phyloP scores from a whole-genome alignment of 331 rosid species.

The Prunus yedoensis region DNA sequence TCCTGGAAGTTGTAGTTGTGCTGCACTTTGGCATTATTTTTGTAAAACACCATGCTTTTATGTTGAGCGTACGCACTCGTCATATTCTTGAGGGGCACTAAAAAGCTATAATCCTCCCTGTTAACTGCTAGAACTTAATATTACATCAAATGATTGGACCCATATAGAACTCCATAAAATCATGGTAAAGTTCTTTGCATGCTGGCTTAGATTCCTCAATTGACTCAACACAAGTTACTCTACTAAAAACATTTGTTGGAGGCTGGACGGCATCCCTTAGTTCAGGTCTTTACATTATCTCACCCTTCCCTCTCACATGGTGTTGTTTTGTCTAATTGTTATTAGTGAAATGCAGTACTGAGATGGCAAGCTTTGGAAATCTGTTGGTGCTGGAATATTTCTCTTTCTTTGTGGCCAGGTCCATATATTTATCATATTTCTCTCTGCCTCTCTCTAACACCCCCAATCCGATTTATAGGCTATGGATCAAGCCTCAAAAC shows the following conservation, averaged over 20 bases:
- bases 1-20: not conserved
- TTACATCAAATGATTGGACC: not conserved
- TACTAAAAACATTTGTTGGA: not conserved
- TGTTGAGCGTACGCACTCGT: not conserved
- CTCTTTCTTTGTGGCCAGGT: too few relatives aligned
- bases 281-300: not conserved
- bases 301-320: not conserved
- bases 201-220: not conserved
- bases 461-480: constrained; percentile 36
- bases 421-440: not conserved
- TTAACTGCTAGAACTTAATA: not conserved
- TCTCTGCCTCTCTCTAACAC: not conserved
- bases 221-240: not conserved
- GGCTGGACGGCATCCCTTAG: not conserved
- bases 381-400: not conserved
- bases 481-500: constrained; percentile 70
- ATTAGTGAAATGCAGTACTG: not conserved
- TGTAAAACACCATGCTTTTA: not conserved
- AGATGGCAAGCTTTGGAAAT: not conserved
- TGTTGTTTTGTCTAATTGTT: not conserved
- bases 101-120: not conserved
- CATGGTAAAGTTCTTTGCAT: not conserved
- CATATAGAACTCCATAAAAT: not conserved
- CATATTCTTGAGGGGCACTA: not conserved
- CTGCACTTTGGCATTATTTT: not conserved